phyloP scores from a whole-genome alignment of 805 yeast genomes.

The Gaillardinia entomophila region DNA sequence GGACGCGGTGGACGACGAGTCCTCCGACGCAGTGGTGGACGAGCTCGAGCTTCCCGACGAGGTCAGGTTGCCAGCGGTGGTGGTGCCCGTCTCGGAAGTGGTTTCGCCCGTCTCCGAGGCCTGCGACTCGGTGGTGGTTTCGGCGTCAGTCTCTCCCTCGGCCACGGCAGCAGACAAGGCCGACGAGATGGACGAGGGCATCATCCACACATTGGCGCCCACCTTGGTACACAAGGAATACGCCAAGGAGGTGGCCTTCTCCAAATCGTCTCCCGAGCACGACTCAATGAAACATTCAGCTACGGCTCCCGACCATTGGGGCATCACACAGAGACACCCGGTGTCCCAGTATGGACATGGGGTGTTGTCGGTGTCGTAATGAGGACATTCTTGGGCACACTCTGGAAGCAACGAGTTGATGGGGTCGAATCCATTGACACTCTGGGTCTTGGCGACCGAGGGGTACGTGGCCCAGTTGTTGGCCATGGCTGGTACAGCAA shows the following conservation, averaged over 20 bases:
- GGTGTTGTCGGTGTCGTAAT: slow-evolving; percentile 31
- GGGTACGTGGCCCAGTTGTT: slow-evolving; percentile 40
- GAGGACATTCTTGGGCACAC: slow-evolving; percentile 40
- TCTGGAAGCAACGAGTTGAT: slow-evolving; percentile 30
- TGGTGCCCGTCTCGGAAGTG: slow-evolving; percentile 1
- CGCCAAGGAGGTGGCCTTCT: slow-evolving; percentile 36
- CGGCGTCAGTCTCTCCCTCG: slow-evolving; percentile 3
- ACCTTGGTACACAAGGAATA: slow-evolving; percentile 33
- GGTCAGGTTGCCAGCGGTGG: slow-evolving; percentile 2
- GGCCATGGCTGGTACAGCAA: slow-evolving; percentile 7
- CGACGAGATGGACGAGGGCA: slow-evolving; percentile 37
- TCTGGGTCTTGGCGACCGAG: slow-evolving; percentile 40
- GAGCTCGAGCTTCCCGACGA: slow-evolving; percentile 1
- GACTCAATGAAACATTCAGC: slow-evolving; percentile 36
- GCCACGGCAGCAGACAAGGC: slow-evolving; percentile 21
- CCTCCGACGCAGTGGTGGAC: not conserved
- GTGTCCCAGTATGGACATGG: slow-evolving; percentile 52
- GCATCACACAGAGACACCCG: slow-evolving; percentile 46
- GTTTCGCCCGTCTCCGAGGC: not conserved
- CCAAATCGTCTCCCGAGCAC: slow-evolving; percentile 33
- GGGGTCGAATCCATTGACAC: slow-evolving; percentile 44
- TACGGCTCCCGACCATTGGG: slow-evolving; percentile 39
- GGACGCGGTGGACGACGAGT: not conserved
- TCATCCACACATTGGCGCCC: slow-evolving; percentile 40
- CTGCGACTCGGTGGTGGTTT: not conserved